Evolutionary conservation across 192 early-diverging fungal species (phyloP).

Genomic region (Coemansia sp.): DNA sequence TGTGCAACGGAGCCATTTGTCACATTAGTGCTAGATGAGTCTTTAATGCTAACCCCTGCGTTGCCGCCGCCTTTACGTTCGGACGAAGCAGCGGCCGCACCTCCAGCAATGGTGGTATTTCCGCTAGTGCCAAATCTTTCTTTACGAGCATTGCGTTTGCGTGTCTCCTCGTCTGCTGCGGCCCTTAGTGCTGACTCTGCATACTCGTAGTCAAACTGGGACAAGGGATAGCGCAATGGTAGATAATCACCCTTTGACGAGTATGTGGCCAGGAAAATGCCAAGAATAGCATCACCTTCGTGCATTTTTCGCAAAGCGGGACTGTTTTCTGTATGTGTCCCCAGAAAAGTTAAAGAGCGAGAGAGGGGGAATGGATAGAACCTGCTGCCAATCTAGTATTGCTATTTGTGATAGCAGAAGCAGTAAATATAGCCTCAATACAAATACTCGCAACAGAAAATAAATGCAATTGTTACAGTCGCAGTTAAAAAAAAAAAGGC

Average conservation of each 20-base stretch:
- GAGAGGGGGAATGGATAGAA: too few relatives aligned
- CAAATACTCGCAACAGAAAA: too few relatives aligned
- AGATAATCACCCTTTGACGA: conserved; percentile 54
- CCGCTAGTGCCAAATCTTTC: conserved; percentile 3
- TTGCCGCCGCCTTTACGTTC: not conserved
- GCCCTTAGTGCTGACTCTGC: conserved; percentile 26
- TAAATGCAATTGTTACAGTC: too few relatives aligned
- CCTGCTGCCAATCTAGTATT: too few relatives aligned
- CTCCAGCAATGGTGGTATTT: not conserved
- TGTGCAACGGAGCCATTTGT: not conserved
- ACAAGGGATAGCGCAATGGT: conserved; percentile 44
- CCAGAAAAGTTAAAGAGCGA: not conserved
- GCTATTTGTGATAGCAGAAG: too few relatives aligned
- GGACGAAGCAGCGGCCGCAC: not conserved
- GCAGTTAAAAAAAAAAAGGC: too few relatives aligned
- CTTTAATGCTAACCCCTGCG: not conserved
- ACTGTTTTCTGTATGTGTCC: not conserved
- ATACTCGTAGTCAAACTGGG: conserved; percentile 33
- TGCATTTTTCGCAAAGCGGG: conserved; percentile 10
- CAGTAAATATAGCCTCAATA: too few relatives aligned
- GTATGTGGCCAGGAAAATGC: conserved; percentile 53
- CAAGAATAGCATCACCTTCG: conserved; percentile 39
- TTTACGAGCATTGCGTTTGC: conserved; percentile 10
- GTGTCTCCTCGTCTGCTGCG: not conserved
- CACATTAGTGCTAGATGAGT: not conserved